Evolutionary conservation across 1,284 basidiomycete genomes (phyloP).

Genomic region (Moesziomyces sp.): DNA sequence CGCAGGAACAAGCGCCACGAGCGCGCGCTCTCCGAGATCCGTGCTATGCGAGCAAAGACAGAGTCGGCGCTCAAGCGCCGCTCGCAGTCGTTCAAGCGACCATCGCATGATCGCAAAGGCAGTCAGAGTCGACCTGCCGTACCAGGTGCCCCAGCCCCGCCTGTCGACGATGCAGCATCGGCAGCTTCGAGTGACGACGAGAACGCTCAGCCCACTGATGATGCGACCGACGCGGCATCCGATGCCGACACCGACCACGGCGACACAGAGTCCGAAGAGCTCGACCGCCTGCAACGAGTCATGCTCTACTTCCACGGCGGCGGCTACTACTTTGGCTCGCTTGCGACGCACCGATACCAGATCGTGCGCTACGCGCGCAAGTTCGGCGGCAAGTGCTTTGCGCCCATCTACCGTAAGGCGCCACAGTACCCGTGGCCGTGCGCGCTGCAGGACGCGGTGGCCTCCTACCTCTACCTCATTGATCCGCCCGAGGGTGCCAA

Average conservation of each 20-base stretch:
- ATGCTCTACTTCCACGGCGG: constrained; percentile 66
- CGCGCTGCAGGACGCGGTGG: constrained; percentile 85
- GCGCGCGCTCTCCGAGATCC: constrained; percentile 33
- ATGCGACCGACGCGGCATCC: constrained; percentile 47
- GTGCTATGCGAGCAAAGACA: constrained; percentile 32
- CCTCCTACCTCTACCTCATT: constrained; percentile 81
- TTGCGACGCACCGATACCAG: constrained; percentile 71
- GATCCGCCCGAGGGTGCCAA: constrained; percentile 77
- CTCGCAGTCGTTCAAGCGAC: constrained; percentile 22
- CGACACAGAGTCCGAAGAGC: constrained; percentile 48
- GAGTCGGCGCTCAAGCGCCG: constrained; percentile 24
- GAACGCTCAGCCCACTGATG: constrained; percentile 18
- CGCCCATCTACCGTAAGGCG: constrained; percentile 67
- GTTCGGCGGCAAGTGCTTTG: constrained; percentile 69
- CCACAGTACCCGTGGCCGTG: constrained; percentile 83
- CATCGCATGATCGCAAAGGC: constrained; percentile 2
- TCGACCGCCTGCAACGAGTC: constrained; percentile 58
- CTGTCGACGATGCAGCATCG: constrained; percentile 7
- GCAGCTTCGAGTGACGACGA: constrained; percentile 5
- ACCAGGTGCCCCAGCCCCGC: background rate
- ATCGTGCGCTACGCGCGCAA: constrained; percentile 69
- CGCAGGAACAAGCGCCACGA: constrained; percentile 37
- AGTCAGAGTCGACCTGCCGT: background rate
- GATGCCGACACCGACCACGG: constrained; percentile 16
- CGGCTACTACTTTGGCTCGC: constrained; percentile 71